Conservation (phyloP, 106 monocot species). For the Allium sativum region DNA sequence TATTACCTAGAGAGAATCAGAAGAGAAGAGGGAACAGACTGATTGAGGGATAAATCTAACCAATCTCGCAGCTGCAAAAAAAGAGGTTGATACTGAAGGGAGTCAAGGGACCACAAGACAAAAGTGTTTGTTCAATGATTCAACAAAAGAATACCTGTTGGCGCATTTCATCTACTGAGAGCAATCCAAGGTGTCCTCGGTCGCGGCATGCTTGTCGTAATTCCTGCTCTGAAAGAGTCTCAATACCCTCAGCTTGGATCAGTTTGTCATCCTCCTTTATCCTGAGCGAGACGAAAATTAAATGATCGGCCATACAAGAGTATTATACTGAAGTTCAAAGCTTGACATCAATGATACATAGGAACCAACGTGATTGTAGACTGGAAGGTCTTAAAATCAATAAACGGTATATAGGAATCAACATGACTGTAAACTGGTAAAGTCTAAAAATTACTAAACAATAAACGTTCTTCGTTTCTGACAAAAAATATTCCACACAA, state of each 20-base stretch:
- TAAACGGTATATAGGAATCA: too few species aligned
- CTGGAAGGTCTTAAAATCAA: too few species aligned
- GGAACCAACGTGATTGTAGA: too few species aligned
- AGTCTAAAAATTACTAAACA: too few species aligned
- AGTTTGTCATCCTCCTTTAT: conserved; percentile 94
- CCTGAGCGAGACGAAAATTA: conserved; percentile 21
- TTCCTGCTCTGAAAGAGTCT: conserved; percentile 88
- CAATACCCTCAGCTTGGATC: conserved; percentile 86
- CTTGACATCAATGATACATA: too few species aligned
- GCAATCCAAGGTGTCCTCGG: conserved; percentile 81
- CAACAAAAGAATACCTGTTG: conserved; percentile 46
- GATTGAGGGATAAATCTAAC: conserved; percentile 93
- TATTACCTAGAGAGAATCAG: conserved; percentile 90
- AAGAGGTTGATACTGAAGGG: background rate
- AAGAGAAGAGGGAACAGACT: conserved; percentile 78
- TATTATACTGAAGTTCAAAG: too few species aligned
- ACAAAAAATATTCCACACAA: too few species aligned
- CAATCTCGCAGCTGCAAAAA: conserved; percentile 73
- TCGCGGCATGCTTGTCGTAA: conserved; percentile 92
- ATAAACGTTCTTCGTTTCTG: too few species aligned
- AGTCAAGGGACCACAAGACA: background rate
- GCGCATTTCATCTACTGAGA: conserved; percentile 87
- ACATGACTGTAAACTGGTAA: too few species aligned
- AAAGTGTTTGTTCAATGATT: background rate
- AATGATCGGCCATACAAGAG: too few species aligned